Conservation (phyloP, 208 protist species). For the Leishmania turanica region DNA sequence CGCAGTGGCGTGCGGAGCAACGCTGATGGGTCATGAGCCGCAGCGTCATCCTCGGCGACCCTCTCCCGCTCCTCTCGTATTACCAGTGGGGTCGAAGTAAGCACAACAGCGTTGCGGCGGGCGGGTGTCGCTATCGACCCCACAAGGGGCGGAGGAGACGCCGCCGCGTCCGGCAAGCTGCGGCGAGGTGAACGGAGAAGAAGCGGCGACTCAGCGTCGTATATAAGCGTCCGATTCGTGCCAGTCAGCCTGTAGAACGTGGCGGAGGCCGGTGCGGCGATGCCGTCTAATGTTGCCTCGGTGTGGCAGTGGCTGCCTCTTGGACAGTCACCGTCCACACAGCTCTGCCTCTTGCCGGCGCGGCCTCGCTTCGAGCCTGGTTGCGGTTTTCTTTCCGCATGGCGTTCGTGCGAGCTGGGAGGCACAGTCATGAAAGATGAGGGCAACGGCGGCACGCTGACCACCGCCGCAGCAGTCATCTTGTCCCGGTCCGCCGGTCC, state of each 20-base stretch:
- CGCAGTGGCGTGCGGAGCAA: constrained; percentile 13
- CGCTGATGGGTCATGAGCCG: background rate
- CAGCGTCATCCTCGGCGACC: background rate
- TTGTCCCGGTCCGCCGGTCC: background rate
- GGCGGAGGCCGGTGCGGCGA: background rate
- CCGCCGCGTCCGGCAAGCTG: background rate
- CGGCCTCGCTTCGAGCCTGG: constrained; percentile 13
- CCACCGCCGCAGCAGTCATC: constrained; percentile 4
- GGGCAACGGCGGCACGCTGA: background rate
- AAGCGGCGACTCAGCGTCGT: constrained; percentile 4
- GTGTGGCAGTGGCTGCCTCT: background rate
- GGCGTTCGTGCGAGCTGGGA: background rate
- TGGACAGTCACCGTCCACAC: background rate
- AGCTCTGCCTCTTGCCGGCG: background rate
- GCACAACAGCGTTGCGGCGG: constrained; percentile 24
- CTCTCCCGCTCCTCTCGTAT: constrained; percentile 22
- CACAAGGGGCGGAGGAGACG: background rate
- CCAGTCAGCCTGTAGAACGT: background rate
- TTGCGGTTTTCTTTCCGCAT: background rate
- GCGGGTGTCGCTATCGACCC: constrained; percentile 19
- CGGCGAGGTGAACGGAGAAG: background rate
- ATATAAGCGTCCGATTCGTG: constrained; percentile 21
- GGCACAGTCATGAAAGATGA: constrained; percentile 2
- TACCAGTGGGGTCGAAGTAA: constrained; percentile 44
- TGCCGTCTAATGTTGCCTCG: background rate